Evolutionary conservation across 257 asterid species (phyloP).

Genomic region (Cynanchum wilfordii): DNA sequence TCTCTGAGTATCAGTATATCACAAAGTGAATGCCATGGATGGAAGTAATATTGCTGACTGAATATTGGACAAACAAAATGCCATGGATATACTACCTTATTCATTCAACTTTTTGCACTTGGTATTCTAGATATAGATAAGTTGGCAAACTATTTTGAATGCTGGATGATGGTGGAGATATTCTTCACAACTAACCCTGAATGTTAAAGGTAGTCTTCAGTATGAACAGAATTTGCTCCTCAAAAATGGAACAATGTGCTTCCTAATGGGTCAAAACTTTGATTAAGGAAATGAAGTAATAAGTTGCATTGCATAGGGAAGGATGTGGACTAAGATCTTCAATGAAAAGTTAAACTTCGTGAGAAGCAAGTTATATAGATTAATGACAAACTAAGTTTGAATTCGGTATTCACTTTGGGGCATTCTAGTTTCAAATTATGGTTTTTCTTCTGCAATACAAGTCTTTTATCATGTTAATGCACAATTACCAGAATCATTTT

Average conservation of each 20-base stretch:
- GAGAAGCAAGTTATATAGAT: background rate
- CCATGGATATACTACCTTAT: background rate
- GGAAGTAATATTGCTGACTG: background rate
- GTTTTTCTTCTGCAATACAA: background rate
- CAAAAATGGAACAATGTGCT: background rate
- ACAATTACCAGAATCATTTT: background rate
- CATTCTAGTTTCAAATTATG: background rate
- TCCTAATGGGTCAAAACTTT: background rate
- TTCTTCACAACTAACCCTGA: background rate
- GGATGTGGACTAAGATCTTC: background rate
- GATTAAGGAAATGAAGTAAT: background rate
- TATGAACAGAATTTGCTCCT: background rate
- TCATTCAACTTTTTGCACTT: background rate
- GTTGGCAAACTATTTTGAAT: background rate
- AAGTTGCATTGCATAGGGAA: background rate
- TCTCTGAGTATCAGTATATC: background rate
- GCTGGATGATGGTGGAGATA: background rate
- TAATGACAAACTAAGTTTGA: background rate
- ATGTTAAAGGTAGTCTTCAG: background rate
- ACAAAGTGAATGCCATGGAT: background rate
- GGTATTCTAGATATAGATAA: background rate
- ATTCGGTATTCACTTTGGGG: background rate
- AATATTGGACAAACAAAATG: background rate
- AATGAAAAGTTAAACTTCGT: background rate
- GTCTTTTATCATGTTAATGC: background rate